Evolutionary conservation across 768 basidiomycete species (phyloP).

Genomic region (Amanita molliuscula): DNA sequence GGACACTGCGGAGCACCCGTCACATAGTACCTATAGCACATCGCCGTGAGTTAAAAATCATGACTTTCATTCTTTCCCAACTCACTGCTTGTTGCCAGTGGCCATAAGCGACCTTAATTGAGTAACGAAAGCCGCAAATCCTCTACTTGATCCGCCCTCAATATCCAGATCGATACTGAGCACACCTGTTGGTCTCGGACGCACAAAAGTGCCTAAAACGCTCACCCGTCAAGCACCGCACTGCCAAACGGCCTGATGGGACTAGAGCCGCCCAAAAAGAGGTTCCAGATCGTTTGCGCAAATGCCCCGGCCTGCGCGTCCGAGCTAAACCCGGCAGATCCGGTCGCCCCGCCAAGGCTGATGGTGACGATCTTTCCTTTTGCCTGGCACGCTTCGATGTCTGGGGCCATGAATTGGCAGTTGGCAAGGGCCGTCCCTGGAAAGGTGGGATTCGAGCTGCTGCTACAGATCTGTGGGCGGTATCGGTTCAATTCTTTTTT

Average conservation of each 20-base stretch:
- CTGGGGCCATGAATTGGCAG: constrained; percentile 43
- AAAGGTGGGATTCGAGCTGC: constrained; percentile 29
- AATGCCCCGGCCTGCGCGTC: constrained; percentile 41
- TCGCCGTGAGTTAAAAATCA: not conserved
- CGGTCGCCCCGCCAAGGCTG: constrained; percentile 43
- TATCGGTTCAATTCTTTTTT: constrained; percentile 5
- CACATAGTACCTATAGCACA: constrained; percentile 34
- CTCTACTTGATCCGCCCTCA: constrained; percentile 40
- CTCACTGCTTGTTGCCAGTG: constrained; percentile 38
- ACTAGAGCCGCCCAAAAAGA: constrained; percentile 57
- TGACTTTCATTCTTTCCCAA: constrained; percentile 2
- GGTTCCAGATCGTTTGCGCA: constrained; percentile 52
- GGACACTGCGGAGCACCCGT: constrained; percentile 48
- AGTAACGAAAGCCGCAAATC: constrained; percentile 39
- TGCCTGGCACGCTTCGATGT: constrained; percentile 49
- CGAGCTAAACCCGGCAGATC: constrained; percentile 38
- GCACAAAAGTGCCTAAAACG: not conserved
- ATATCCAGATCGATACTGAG: constrained; percentile 51
- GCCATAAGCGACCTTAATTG: constrained; percentile 31
- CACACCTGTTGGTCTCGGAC: no score
- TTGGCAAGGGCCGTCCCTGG: constrained; percentile 46
- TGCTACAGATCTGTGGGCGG: constrained; percentile 39
- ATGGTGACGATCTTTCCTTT: constrained; percentile 41
- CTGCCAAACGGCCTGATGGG: constrained; percentile 49
- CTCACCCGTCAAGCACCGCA: constrained; percentile 55